Percentiles rank a stretch among this genome's conserved stretches.
Conservation (phyloP, 2,329 filamentous ascomycete species). For the Pyrenophora seminiperda region DNA sequence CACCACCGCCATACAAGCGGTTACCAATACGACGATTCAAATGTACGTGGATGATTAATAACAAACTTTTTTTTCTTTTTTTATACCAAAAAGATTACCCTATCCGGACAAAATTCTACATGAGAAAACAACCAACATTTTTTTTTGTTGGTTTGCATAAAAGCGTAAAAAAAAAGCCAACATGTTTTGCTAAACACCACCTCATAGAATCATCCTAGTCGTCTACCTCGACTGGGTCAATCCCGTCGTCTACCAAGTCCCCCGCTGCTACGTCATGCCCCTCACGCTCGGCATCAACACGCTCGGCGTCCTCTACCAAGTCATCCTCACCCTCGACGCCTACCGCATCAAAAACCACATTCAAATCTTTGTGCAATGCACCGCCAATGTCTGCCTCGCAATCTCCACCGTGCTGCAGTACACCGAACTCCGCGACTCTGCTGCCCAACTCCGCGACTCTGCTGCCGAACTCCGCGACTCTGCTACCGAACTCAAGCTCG, state of each 20-base stretch:
- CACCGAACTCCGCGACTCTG: conserved; percentile 12
- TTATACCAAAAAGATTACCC: too few relatives aligned
- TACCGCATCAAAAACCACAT: conserved; percentile 32
- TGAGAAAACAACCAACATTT: too few relatives aligned
- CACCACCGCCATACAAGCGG: conserved; percentile 20
- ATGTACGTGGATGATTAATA: too few relatives aligned
- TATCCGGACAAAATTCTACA: too few relatives aligned
- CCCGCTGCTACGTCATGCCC: conserved; percentile 22
- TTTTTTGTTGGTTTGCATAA: too few relatives aligned
- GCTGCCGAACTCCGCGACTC: neutral
- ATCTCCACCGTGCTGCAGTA: conserved; percentile 27
- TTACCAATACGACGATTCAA: conserved; percentile 17
- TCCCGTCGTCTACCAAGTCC: conserved; percentile 24
- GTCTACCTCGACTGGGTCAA: conserved; percentile 27
- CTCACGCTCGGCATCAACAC: conserved; percentile 21
- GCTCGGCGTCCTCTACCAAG: conserved; percentile 29
- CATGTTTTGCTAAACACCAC: conserved; percentile 3
- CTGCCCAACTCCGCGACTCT: neutral
- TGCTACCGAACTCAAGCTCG: neutral
- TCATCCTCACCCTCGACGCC: conserved; percentile 30
- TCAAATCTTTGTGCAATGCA: conserved; percentile 27
- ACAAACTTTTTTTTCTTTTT: too few relatives aligned
- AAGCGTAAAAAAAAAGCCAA: too few relatives aligned
- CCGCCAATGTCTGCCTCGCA: conserved; percentile 27
- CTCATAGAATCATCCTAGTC: conserved; percentile 16